phyloP scores from a whole-genome alignment of 768 basidiomycete genomes.

The Lyophyllum shimeji region DNA sequence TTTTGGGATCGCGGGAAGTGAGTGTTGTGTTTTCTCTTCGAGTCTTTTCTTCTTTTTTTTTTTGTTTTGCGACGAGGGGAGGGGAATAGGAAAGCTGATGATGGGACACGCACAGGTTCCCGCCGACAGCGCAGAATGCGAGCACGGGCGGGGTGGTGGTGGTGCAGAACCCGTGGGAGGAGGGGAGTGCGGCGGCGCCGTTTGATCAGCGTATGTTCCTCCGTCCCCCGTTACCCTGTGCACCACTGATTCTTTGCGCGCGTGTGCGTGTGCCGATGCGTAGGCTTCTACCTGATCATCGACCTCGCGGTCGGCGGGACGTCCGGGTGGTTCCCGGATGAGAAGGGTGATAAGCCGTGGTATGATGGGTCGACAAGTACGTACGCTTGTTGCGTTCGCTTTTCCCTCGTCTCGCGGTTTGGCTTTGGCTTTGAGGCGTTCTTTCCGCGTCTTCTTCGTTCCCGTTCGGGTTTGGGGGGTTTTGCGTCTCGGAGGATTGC shows the following conservation, averaged over 20 bases:
- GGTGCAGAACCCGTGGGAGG: constrained; percentile 66
- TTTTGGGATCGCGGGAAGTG: constrained; percentile 66
- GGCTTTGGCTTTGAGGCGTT: background rate
- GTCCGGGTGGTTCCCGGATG: constrained; percentile 88
- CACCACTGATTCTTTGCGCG: too few species aligned
- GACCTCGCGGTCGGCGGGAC: constrained; percentile 80
- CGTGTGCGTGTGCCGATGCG: too few species aligned
- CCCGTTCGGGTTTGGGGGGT: too few species aligned
- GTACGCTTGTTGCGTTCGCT: constrained; percentile 19
- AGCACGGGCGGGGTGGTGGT: constrained; percentile 50
- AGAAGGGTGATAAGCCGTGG: constrained; percentile 74
- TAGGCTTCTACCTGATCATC: constrained; percentile 78
- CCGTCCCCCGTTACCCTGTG: too few species aligned
- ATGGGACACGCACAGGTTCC: constrained; percentile 44
- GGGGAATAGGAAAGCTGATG: background rate
- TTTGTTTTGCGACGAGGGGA: background rate
- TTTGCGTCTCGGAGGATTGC: too few species aligned
- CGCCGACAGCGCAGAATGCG: constrained; percentile 58
- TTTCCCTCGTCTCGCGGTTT: too few species aligned
- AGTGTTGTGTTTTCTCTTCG: constrained; percentile 4
- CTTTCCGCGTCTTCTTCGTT: background rate
- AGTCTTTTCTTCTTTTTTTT: constrained; percentile 36
- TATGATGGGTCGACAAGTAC: constrained; percentile 56
- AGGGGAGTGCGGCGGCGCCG: constrained; percentile 61
- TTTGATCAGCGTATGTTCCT: constrained; percentile 69